Evolutionary conservation across 805 yeast species (phyloP), one percentile per base, ranked within the genome.

Genomic region (Candida railenensis): DNA sequence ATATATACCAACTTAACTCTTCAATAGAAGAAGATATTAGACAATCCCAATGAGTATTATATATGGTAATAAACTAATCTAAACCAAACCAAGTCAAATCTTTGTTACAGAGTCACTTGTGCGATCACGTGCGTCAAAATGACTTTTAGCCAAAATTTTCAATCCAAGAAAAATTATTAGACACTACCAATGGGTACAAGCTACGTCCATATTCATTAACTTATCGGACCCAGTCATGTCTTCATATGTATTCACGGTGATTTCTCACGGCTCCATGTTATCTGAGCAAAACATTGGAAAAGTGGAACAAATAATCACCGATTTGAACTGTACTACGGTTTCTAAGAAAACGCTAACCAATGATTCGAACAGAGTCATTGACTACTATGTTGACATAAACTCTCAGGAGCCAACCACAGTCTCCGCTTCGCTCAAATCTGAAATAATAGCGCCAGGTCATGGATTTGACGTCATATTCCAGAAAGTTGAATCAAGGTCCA

Each of bases 391-490:
- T 21, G 48, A 48, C 22, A 36, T 36, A 9, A 36, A 16, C 12
- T 12, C 16, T 8, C 21, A 18, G 18, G 22, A 12, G 4, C 39
- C 4, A 20, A 19, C 4, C 8, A n/a, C 11, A 14, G 30, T 22
- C 7, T 18, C 30, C 19, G 4, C 18, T 22, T 3, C 44, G 36
- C 4, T 36, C 39, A 36, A 36, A 18, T 16, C 16, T n/a, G 39
- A 16, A 36, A 25, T 25, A 25, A 25, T 25, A 25, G 30, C 30
- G 5, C 33, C 42, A 1, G 19, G 14, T 3, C 1, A n/a, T 11
- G 57, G 50, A 18, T 65, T 53, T 47, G 77, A 71, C 53, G 50
- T 71, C 8, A 55, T 69, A 4, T 56, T 71, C 47, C 77, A 73
- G 49, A 42, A 48, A 2, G 43, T 37, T 1, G 44, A 37, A 4